phyloP scores from a whole-genome alignment of 352 stramenopile genomes.

The Phytophthora chlamydospora region DNA sequence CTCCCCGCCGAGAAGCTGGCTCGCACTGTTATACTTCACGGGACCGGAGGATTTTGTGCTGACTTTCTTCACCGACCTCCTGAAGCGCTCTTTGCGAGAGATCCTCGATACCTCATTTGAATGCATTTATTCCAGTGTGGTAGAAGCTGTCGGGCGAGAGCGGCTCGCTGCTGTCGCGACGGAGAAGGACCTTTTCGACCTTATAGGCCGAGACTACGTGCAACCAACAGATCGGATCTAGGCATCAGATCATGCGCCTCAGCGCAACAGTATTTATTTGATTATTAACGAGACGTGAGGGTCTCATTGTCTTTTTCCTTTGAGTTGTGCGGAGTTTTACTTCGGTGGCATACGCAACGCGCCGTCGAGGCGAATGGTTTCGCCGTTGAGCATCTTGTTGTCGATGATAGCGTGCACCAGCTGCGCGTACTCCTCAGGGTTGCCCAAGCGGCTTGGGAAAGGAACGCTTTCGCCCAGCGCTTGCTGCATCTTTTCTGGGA shows the following conservation, averaged over 20 bases:
- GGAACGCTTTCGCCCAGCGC: conserved; percentile 94
- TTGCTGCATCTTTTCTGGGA: conserved; percentile 95
- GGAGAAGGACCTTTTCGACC: conserved; percentile 69
- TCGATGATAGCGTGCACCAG: conserved; percentile 96
- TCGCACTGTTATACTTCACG: conserved; percentile 81
- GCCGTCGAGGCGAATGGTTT: conserved; percentile 98
- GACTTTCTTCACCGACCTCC: conserved; percentile 49
- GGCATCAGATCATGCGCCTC: conserved; percentile 5
- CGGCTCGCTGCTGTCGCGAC: conserved; percentile 44
- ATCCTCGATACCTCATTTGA: conserved; percentile 63
- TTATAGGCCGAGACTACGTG: conserved; percentile 55
- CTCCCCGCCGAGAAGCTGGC: conserved; percentile 58
- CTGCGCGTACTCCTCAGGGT: conserved; percentile 95
- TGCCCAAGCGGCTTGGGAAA: conserved; percentile 95
- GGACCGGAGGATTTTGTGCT: conserved; percentile 62
- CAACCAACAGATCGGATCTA: conserved; percentile 52
- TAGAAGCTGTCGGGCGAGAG: conserved; percentile 40
- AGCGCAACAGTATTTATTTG: conserved; percentile 36
- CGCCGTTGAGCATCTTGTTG: conserved; percentile 99
- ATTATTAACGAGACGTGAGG: conserved; percentile 4
- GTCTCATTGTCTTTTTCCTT: conserved; percentile 4
- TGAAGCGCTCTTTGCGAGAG: conserved; percentile 52
- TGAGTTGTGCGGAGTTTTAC: conserved; percentile 35
- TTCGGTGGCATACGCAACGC: conserved; percentile 95
- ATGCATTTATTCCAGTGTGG: conserved; percentile 45